These are phyloP conservation scores for Saccharomycopsis javanensis DNA, from an alignment of 805 yeast genomes.

Conservation along the genomic window DNA sequence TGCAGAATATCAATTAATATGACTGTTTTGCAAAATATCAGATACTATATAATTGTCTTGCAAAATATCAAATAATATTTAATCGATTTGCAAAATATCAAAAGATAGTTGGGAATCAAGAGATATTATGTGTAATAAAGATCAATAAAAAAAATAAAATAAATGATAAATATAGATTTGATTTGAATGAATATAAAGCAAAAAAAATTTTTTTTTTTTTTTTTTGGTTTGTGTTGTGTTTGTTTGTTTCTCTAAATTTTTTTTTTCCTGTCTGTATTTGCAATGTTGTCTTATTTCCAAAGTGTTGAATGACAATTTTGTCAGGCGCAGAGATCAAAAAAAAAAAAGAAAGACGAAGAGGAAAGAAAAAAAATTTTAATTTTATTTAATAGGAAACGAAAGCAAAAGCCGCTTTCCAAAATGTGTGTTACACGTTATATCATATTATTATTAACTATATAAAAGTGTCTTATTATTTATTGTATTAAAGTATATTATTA, in stretches of 20 bases:
- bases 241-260: no score
- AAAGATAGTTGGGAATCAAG: no score
- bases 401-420: background rate
- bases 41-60: no score
- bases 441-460: no score
- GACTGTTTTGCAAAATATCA: no score
- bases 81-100: background rate
- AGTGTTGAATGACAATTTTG: background rate
- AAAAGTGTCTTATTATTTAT: no score
- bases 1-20: no score
- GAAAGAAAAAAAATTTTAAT: background rate
- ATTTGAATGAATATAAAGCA: background rate
- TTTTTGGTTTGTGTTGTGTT: no score
- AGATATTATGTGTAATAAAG: background rate
- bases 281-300: slow-evolving; percentile 2
- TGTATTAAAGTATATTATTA: no score
- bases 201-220: background rate
- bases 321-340: slow-evolving; percentile 2
- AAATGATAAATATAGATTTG: background rate
- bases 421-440: no score
- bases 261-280: background rate
- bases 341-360: background rate
- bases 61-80: no score
- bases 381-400: background rate
- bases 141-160: background rate